Evolutionary conservation across 2,329 filamentous ascomycete genomes (phyloP), one percentile per base, ranked within the genome.

Genomic region (Fusarium sp.): DNA sequence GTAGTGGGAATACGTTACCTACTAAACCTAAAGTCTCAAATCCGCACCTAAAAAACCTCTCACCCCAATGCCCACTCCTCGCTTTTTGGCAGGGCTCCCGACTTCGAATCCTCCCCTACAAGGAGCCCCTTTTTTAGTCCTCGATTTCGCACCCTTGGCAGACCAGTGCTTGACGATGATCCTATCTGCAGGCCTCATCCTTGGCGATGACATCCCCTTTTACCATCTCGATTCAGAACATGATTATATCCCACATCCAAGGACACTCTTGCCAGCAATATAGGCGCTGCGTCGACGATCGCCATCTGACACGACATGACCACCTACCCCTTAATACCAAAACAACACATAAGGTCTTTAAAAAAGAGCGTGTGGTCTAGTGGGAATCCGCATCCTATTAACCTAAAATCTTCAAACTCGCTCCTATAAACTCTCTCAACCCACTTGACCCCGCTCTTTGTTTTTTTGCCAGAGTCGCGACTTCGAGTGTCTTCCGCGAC

Each of bases 331-430:
- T 46, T 46, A 38, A 62, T 46, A 32, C 50, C 25, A 62, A 33
- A 30, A 38, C 3, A 43, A 25, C 32, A 15, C 19, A 19, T n/a
- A 37, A 25, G 8, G 13, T 28, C 25, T 19, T n/a, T 25, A 46
- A 13, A 50, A 54, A 62, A 58, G 60, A 62, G 60, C 23, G 28
- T 32, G 57, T 62, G 60, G 59, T 62, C 50, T 44, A 44, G 32
- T 58, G 50, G 60, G 47, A 66, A 23, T 43, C 12, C 43, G 43
- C 64, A 43, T 33, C 47, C 47, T 56, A 60, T 28, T 42, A 60
- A 60, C 47, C 58, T 60, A 35, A 56, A 60, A 42, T 42, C 49
- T 38, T 28, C n/a, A 33, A 42, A 28, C 16, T 23, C 58, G 38
- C 58, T 18, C 47, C 58, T 60, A 42, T 13, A 49, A 49, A 35